Evolutionary conservation across 345 rosid genomes (phyloP).

Genomic region (Nephelium lappaceum): DNA sequence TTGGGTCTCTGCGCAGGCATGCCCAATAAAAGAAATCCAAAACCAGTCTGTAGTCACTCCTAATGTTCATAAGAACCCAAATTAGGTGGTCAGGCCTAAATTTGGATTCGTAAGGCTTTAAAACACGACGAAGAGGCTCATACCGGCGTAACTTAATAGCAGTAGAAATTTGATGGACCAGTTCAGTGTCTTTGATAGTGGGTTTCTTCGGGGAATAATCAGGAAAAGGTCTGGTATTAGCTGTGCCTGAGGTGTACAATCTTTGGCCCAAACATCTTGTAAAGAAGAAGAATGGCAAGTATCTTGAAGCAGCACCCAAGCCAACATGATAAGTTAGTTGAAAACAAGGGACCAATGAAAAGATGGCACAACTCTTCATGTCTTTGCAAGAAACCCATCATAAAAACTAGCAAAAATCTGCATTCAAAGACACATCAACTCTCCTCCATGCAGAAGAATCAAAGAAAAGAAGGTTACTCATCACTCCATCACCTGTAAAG

Average conservation of each 20-base stretch:
- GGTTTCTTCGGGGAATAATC: constrained; percentile 85
- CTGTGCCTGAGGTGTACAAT: constrained; percentile 32
- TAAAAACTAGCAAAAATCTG: constrained; percentile 23
- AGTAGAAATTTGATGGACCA: constrained; percentile 69
- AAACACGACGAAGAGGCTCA: constrained; percentile 60
- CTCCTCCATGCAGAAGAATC: constrained; percentile 34
- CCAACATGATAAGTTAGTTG: constrained; percentile 25
- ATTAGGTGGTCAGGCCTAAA: constrained; percentile 78
- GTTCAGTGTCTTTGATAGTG: constrained; percentile 67
- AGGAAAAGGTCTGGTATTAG: constrained; percentile 74
- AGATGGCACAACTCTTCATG: constrained; percentile 57
- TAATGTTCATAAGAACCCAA: constrained; percentile 91
- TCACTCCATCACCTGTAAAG: constrained; percentile 45
- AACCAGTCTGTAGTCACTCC: constrained; percentile 64
- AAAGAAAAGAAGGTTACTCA: constrained; percentile 31
- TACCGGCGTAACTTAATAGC: constrained; percentile 62
- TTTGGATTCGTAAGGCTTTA: constrained; percentile 73
- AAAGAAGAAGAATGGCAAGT: constrained; percentile 18
- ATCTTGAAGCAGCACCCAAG: constrained; percentile 18
- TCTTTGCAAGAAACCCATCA: constrained; percentile 46
- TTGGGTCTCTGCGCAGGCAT: constrained; percentile 60
- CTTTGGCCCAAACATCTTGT: constrained; percentile 30
- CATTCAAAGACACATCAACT: constrained; percentile 10
- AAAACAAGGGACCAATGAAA: constrained; percentile 34
- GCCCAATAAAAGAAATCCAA: constrained; percentile 91